These are phyloP conservation scores for Blastomyces silverae DNA, from an alignment of 2,329 filamentous ascomycete genomes.

Conservation along the genomic window DNA sequence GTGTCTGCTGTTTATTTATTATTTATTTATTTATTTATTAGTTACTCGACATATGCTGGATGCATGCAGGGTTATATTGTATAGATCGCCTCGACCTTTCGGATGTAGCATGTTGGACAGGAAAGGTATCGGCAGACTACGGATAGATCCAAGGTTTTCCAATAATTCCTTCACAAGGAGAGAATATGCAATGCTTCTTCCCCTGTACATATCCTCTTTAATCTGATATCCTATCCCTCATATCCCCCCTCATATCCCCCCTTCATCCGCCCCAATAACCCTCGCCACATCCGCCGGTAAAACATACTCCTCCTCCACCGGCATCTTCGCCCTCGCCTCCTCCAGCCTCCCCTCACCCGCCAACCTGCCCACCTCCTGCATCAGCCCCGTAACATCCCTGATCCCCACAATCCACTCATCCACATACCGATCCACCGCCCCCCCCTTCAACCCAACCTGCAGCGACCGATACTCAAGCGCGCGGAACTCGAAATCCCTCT, in stretches of 20 bases:
- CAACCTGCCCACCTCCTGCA: constrained; percentile 43
- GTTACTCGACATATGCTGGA: too few species aligned
- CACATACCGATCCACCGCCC: constrained; percentile 44
- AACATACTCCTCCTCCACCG: constrained; percentile 18
- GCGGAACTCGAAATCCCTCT: constrained; percentile 45
- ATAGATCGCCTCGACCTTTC: too few species aligned
- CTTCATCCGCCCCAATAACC: constrained; percentile 16
- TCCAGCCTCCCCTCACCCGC: constrained; percentile 40
- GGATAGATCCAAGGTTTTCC: too few species aligned
- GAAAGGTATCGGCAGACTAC: too few species aligned
- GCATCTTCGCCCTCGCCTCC: constrained; percentile 22
- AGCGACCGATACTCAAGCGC: constrained; percentile 50
- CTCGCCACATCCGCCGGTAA: constrained; percentile 17
- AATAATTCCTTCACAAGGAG: too few species aligned
- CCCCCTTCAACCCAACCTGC: constrained; percentile 53
- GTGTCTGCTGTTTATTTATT: too few species aligned
- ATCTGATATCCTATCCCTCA: too few species aligned
- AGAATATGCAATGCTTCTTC: too few species aligned
- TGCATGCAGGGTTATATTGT: too few species aligned
- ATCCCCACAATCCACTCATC: constrained; percentile 50
- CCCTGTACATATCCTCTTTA: too few species aligned
- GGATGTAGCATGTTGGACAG: too few species aligned
- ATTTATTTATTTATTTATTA: too few species aligned
- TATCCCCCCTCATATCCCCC: not conserved
- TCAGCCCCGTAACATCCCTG: constrained; percentile 53